These are phyloP conservation scores for Leishmania braziliensis DNA, from an alignment of 208 protist genomes.

Conservation along the genomic window DNA sequence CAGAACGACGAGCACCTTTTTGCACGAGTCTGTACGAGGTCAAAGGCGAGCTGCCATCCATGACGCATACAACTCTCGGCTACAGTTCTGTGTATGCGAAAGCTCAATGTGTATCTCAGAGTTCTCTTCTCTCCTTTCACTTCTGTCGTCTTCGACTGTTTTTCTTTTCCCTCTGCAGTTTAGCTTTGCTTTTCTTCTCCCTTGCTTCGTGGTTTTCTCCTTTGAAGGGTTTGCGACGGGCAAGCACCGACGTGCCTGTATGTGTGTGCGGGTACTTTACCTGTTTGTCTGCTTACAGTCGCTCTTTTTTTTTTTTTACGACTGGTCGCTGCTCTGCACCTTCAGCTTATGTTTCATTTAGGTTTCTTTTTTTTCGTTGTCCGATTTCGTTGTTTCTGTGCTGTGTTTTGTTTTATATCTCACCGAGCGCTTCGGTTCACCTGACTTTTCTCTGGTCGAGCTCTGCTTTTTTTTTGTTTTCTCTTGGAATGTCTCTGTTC, in stretches of 20 bases:
- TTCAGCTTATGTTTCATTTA: not conserved
- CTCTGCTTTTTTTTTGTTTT: conserved; percentile 12
- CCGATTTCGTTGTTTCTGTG: not conserved
- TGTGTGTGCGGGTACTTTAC: not conserved
- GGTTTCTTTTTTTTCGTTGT: not conserved
- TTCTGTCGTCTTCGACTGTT: not conserved
- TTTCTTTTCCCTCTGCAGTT: not conserved
- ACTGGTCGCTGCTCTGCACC: not conserved
- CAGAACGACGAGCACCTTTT: not conserved
- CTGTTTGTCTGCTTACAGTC: not conserved
- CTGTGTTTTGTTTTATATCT: not conserved
- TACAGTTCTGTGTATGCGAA: not conserved
- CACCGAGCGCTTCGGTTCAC: not conserved
- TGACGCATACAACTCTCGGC: not conserved
- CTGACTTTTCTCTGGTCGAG: too few species aligned
- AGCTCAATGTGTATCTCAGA: not conserved
- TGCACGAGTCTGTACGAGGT: not conserved
- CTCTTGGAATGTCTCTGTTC: not conserved
- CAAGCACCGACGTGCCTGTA: not conserved
- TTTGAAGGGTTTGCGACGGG: not conserved
- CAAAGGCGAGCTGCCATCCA: not conserved
- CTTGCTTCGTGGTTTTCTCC: not conserved
- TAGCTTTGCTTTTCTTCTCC: not conserved
- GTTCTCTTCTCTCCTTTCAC: not conserved
- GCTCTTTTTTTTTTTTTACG: not conserved